A percentile compares a stretch with the other conserved stretches of the same genome.
These are phyloP conservation scores for Triticum timopheevii DNA, from an alignment of 176 grass and related monocot species.

Conservation along the genomic window DNA sequence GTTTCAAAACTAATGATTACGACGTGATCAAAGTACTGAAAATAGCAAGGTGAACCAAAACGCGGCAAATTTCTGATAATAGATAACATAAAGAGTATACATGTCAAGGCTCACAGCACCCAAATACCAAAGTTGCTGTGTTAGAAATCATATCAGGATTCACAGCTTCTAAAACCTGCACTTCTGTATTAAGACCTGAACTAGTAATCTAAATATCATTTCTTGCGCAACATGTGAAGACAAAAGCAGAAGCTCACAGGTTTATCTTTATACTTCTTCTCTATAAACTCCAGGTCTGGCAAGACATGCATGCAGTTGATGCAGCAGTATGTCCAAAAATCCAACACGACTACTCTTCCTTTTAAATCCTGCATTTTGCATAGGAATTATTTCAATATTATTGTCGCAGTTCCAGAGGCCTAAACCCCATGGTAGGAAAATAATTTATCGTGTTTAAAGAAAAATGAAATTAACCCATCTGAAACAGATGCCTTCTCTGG, in stretches of 20 bases:
- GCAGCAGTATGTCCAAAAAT: constrained; percentile 99
- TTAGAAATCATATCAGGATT: background rate
- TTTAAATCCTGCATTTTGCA: constrained; percentile 78
- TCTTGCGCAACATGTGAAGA: constrained; percentile 7
- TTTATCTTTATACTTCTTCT: constrained; percentile 83
- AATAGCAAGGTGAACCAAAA: background rate
- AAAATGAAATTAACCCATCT: background rate
- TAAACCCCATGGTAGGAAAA: constrained; percentile 12
- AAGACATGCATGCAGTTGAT: constrained; percentile 99
- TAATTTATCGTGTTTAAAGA: constrained; percentile 10
- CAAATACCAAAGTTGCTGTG: background rate
- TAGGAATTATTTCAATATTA: background rate
- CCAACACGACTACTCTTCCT: constrained; percentile 83
- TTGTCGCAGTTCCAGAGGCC: constrained; percentile 18
- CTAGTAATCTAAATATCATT: background rate
- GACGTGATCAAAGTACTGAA: background rate
- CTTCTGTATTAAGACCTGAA: background rate
- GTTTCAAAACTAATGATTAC: constrained; percentile 21
- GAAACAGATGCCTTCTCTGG: background rate
- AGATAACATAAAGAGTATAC: constrained; percentile 7
- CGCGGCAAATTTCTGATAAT: background rate
- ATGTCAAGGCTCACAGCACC: background rate
- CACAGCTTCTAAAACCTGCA: background rate
- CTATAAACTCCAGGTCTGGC: constrained; percentile 89
- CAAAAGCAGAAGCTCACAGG: constrained; percentile 60